These are phyloP conservation scores for Trichopus zeylanicus DNA, from an alignment of 116 monocot species.

Conservation along the genomic window DNA sequence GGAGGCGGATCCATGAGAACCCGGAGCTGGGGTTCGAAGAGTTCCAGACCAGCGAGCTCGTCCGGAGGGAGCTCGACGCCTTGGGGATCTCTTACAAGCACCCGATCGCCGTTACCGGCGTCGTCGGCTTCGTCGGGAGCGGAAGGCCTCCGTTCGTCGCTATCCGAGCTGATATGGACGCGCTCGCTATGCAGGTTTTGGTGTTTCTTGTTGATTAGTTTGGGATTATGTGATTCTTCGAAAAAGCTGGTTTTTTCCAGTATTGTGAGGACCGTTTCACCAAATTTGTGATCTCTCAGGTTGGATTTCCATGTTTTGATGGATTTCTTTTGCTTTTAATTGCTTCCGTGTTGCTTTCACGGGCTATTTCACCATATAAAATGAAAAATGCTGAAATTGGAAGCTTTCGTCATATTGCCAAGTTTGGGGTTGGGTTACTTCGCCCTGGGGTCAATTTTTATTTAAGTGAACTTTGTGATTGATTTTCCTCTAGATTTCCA, in stretches of 20 bases:
- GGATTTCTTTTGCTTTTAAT: no score
- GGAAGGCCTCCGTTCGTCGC: constrained; percentile 74
- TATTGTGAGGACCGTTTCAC: no score
- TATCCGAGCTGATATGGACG: constrained; percentile 88
- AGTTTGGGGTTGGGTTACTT: no score
- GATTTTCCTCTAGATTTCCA: no score
- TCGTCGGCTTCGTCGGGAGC: constrained; percentile 60
- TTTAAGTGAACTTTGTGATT: no score
- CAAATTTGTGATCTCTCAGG: no score
- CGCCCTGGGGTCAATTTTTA: no score
- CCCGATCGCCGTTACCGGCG: constrained; percentile 66
- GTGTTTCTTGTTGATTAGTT: not conserved
- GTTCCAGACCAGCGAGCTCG: constrained; percentile 59
- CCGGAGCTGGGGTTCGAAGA: constrained; percentile 90
- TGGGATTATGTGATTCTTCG: not conserved
- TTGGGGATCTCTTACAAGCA: constrained; percentile 51
- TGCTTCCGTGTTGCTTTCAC: no score
- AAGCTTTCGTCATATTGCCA: no score
- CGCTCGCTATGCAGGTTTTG: constrained; percentile 73
- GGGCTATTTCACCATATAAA: no score
- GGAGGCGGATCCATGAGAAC: constrained; percentile 79
- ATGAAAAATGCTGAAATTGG: no score
- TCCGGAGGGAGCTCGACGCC: constrained; percentile 51
- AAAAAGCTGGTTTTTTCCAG: not conserved
- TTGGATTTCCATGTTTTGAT: no score